Base-by-base conservation (phyloP, 441 rosid species). In the Breynia disticha region DNA sequence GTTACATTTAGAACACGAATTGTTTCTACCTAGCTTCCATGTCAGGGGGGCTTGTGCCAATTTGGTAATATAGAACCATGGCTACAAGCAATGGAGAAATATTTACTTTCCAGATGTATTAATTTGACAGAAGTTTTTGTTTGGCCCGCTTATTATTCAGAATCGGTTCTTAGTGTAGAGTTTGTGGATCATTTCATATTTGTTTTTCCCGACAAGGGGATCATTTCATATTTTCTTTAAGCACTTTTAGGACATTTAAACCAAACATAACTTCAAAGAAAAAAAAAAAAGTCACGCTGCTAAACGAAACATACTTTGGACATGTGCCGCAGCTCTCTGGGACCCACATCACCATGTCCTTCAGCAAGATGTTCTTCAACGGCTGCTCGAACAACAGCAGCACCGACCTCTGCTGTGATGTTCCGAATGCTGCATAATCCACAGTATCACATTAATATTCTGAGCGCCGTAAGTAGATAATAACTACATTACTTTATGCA, bases 401-500 rank as follows among this genome's bases (percentile, higher is more conserved):
- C 90, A 45, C 95, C 98, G 5, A 93, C 98, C 76, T 88, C 93
- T 9, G 93, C 88, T 12, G 96, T 85, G 50, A 88, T 83, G 62
- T 85, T 69, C 54, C 96, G 78, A 53, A 88, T 88, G 56, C 96
- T 88, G 87, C 77, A 78, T 65, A 43, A 55, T 44, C 16, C 37
- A 53, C 17, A 50, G 17, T 2, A 24, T 11, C 18, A 21, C 19
- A 53, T 52, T 43, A 59, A 42, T 49, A 19, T 11, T 52, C 37
- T 19, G 11, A 17, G 21, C 2, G 32, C 14, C n/a, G 47, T 20
- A 18, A 16, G 14, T 28, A 1, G 8, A 11, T 13, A n/a, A 66
- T 0, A 39, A 19, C 22, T 10, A 9, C 45, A n/a, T n/a, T n/a
- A n/a, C n/a, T n/a, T n/a, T n/a, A n/a, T n/a, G n/a, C n/a, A n/a